Evolutionary conservation across 768 basidiomycete genomes (phyloP).

Genomic region (Rubroboletus pulcherrimus): DNA sequence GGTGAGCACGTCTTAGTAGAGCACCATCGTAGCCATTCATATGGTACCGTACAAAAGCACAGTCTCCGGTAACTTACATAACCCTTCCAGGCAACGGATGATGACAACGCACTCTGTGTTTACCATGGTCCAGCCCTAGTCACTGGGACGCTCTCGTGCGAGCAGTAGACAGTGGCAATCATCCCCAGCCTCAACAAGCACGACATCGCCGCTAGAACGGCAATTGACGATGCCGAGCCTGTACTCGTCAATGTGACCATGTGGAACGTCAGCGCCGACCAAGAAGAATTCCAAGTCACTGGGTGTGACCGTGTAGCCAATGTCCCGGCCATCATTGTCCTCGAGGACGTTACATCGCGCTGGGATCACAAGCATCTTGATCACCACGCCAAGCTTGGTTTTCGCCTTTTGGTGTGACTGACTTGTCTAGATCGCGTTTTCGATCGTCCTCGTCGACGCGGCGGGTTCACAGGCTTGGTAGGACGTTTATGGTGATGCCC

Average conservation of each 20-base stretch:
- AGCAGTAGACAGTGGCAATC: constrained; percentile 12
- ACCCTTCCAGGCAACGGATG: constrained; percentile 5
- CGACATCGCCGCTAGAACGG: neutral
- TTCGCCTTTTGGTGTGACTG: too few relatives aligned
- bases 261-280: constrained; percentile 2
- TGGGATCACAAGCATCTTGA: constrained; percentile 7
- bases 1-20: neutral
- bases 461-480: neutral
- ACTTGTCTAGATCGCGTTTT: too few relatives aligned
- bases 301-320: constrained; percentile 10
- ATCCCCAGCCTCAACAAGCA: neutral
- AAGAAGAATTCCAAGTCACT: constrained; percentile 4
- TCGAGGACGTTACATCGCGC: constrained; percentile 10
- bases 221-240: constrained; percentile 11
- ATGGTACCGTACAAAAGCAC: constrained; percentile 8
- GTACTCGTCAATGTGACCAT: constrained; percentile 2
- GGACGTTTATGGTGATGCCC: neutral
- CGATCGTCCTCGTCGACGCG: too few relatives aligned
- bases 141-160: constrained; percentile 1
- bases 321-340: constrained; percentile 6
- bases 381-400: constrained; percentile 12
- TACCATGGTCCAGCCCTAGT: constrained; percentile 12
- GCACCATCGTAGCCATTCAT: neutral
- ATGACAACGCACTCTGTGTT: constrained; percentile 17
- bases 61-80: neutral